Conservation (phyloP, 179 eudicot species). For the Camellia oleifera region DNA sequence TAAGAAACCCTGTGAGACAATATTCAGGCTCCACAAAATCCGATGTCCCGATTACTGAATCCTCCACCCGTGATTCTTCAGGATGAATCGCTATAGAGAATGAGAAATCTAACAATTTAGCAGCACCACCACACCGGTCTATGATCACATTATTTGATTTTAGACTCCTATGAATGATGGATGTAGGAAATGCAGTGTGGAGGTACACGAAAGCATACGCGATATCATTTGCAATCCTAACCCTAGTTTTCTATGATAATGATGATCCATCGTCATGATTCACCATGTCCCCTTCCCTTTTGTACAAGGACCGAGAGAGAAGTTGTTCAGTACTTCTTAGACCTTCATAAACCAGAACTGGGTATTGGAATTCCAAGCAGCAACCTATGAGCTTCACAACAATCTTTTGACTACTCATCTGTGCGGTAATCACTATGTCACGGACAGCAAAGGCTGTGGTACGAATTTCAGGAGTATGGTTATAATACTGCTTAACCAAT, state of each 20-base stretch:
- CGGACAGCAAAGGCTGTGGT: no score
- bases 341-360: no score
- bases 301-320: no score
- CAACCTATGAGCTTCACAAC: no score
- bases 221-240: background rate
- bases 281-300: no score
- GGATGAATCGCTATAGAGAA: background rate
- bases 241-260: background rate
- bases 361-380: no score
- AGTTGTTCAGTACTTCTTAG: no score
- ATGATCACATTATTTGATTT: background rate
- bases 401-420: no score
- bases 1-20: background rate
- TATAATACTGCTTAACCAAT: no score
- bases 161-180: background rate
- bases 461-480: no score
- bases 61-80: constrained; percentile 1
- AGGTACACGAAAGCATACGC: background rate
- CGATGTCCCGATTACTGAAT: background rate
- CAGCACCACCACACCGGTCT: background rate
- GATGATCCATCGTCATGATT: no score
- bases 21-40: background rate
- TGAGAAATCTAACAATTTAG: background rate
- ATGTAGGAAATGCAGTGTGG: background rate
- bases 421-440: no score